Evolutionary conservation across 441 rosid species (phyloP).

Genomic region (Pelargonium myrrhifolium): DNA sequence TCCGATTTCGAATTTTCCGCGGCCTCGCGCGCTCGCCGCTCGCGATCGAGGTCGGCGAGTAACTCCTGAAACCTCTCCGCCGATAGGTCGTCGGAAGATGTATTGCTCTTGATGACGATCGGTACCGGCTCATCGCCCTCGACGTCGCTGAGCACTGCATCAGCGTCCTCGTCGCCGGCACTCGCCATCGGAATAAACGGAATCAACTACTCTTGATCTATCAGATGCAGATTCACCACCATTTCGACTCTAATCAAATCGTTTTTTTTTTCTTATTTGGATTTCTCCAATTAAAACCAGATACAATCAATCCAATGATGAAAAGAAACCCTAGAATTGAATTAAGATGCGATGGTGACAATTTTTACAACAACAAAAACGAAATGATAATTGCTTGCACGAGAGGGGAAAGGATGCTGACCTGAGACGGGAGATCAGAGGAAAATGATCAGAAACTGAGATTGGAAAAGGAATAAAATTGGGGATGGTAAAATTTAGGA

Average conservation of each 20-base stretch:
- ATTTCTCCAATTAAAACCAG: neutral
- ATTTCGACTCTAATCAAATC: neutral
- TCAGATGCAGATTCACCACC: neutral
- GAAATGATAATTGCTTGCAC: conserved; percentile 3
- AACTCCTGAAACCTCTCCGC: conserved; percentile 51
- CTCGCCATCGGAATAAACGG: conserved; percentile 32
- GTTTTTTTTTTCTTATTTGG: neutral
- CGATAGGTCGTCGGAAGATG: conserved; percentile 35
- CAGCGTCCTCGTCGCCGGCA: conserved; percentile 49
- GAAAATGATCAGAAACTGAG: neutral
- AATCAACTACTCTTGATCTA: neutral
- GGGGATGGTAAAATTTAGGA: neutral
- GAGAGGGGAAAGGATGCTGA: neutral
- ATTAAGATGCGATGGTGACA: neutral
- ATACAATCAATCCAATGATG: neutral
- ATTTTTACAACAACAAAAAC: neutral
- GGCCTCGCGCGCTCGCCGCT: conserved; percentile 59
- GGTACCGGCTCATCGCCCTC: conserved; percentile 61
- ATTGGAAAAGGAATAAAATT: neutral
- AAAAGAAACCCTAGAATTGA: conserved; percentile 1
- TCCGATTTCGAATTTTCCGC: conserved; percentile 69
- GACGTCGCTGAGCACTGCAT: conserved; percentile 78
- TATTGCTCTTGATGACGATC: conserved; percentile 27
- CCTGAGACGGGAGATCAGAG: neutral
- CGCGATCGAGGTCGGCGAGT: conserved; percentile 70